Base-by-base conservation (phyloP, 2,329 filamentous ascomycete genomes). In the Fusarium solani-melongenae region DNA sequence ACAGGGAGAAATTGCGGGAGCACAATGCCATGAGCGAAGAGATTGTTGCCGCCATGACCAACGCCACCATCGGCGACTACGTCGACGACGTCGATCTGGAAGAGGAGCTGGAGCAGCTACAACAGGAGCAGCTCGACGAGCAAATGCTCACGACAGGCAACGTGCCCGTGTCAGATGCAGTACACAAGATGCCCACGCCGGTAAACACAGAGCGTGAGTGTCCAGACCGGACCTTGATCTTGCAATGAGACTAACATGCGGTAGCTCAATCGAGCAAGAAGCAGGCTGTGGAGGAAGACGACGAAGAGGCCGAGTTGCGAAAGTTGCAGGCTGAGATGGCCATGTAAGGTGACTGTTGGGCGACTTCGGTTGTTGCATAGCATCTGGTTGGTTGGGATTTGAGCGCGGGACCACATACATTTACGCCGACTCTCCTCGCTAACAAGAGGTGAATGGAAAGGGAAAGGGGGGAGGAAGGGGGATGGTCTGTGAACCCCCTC, bases 281-380 rank as follows among this genome's bases (percentile, higher is more conserved):
- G 64, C 77, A 90, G 76, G 84, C 85, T 70, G 82, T 81, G 76
- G 91, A 93, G 81, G 94, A 98, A 82, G 95, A 98, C 82, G 96
- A 98, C 88, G 96, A 98, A 81, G 96, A 98, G 83, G 96, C 92
- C 79, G 96, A 98, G 86, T 87, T 98, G 80, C 91, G 93, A 83
- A 98, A 96, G 85, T 84, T 99, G 77, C 95, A 97, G 82, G 95
- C 94, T 38, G 96, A 98, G 84, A 98, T 98, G 96, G 95, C 95
- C 74, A 98, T 98, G 92, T 97, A 80, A 88, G 66, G 51, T 22
- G 49, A 58, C 44, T 20, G 49, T 41, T 61, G 71, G 62, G 39
- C 58, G 59, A 46, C 64, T 67, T 51, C 64, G 68, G 64, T 66
- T 64, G 63, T 74, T 76, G 73, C 74, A 78, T 78, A 77, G 74